These are phyloP conservation scores for Suhomyces maxii DNA, from an alignment of 1,139 yeast genomes.

Conservation along the genomic window DNA sequence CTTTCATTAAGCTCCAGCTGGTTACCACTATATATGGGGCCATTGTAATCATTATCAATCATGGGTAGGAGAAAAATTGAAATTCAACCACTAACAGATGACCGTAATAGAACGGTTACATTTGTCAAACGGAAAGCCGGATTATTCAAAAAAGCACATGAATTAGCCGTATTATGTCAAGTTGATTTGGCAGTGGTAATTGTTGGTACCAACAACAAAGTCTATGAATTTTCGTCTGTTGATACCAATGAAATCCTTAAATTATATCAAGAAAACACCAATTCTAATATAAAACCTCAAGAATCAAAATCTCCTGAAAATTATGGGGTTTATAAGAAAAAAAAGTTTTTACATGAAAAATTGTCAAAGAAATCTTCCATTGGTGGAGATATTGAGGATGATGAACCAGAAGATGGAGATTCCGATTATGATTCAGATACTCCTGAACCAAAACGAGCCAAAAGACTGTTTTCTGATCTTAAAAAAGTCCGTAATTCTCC, in stretches of 20 bases:
- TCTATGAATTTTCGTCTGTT: slow-evolving; percentile 80
- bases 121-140: slow-evolving; percentile 95
- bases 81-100: slow-evolving; percentile 87
- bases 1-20: neutral
- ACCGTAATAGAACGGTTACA: slow-evolving; percentile 84
- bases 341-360: slow-evolving; percentile 16
- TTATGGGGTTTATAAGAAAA: slow-evolving; percentile 49
- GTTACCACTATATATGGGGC: slow-evolving; percentile 1
- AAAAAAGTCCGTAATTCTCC: slow-evolving; percentile 6
- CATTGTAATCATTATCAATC: neutral
- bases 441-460: slow-evolving; percentile 30
- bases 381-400: slow-evolving; percentile 15
- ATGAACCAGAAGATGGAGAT: slow-evolving; percentile 25
- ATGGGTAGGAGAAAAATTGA: slow-evolving; percentile 99
- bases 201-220: slow-evolving; percentile 77
- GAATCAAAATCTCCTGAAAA: slow-evolving; percentile 64
- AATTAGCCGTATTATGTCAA: slow-evolving; percentile 85
- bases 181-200: slow-evolving; percentile 91
- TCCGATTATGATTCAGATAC: slow-evolving; percentile 32
- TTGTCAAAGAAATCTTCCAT: slow-evolving; percentile 9
- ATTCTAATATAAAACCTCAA: slow-evolving; percentile 37
- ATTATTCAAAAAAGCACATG: slow-evolving; percentile 93
- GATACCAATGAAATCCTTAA: slow-evolving; percentile 62
- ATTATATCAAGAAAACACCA: slow-evolving; percentile 39
- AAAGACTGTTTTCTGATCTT: slow-evolving; percentile 14